Base-by-base conservation (phyloP, 345 rosid species). In the Arabis hirsuta region DNA sequence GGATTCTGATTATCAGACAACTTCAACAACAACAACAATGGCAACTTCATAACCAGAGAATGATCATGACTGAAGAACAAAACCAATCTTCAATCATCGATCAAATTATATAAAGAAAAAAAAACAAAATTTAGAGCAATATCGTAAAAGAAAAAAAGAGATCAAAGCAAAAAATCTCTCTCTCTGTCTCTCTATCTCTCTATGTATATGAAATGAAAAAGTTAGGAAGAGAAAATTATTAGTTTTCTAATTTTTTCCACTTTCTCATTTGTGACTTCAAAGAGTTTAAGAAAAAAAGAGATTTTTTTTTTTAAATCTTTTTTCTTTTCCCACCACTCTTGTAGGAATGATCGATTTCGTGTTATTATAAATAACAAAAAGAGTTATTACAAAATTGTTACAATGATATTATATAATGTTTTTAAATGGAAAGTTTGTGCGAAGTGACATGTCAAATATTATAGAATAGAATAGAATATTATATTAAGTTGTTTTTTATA, bases 21-120 rank as follows among this genome's bases (percentile, higher is more conserved):
- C 85, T 82, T 52, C 96, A 89, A 50, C 92, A 74, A 55, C 70
- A 63, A 14, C 76, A 64, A 55, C 73, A 74, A 62, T 87, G 95
- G 90, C 82, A 87, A 55, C 76, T 80, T 72, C 72, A 78, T 76
- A 76, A 55, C 53, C 81, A 80, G 47, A 47, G 78, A 66, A 66
- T 60, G 32, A 27, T 64, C 57, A 73, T 81, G 10, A 71, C 63
- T n/a, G 87, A 85, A 80, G 87, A 85, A 80, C 84, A 73, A 81
- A 79, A 68, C 72, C 61, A 77, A 59, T 76, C 87, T 54, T 45
- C 82, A 64, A 86, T 74, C 83, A 53, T 31, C 73, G 76, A 85
- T 82, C 82, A 69, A 54, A 69, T 46, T 64, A 4, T 68, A 38
- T 62, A 61, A 53, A 52, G 9, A 32, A 26, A 6, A 41, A 41